Percentiles rank a stretch among this genome's conserved stretches.
phyloP scores from a whole-genome alignment of 1,284 basidiomycete genomes.

The Cryptococcus sp. region DNA sequence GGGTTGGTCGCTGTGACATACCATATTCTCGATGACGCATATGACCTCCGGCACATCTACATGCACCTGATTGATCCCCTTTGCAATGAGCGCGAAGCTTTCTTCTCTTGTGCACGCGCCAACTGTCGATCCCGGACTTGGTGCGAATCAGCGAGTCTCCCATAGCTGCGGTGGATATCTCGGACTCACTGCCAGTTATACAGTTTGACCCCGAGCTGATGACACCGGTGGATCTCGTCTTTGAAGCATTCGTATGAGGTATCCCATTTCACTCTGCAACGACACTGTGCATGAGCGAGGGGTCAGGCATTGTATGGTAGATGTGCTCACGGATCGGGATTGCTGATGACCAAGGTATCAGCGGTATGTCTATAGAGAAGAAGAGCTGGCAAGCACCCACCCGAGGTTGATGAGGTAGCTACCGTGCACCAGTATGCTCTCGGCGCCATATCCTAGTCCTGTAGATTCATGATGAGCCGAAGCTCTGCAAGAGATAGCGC shows the following conservation, averaged over 20 bases:
- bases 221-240: conserved; percentile 79
- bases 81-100: conserved; percentile 68
- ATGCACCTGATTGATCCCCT: conserved; percentile 75
- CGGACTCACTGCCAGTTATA: conserved; percentile 81
- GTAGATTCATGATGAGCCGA: neutral
- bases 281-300: neutral
- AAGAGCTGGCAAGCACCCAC: conserved; percentile 12
- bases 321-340: conserved; percentile 67
- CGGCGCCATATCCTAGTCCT: conserved; percentile 62
- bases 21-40: conserved; percentile 84
- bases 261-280: conserved; percentile 66
- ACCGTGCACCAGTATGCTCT: conserved; percentile 73
- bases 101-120: conserved; percentile 66
- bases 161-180: neutral
- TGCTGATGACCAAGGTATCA: conserved; percentile 41
- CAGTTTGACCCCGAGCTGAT: conserved; percentile 69
- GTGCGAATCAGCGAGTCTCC: neutral
- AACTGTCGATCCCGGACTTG: conserved; percentile 77
- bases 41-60: conserved; percentile 66
- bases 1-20: conserved; percentile 25
- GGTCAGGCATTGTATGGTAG: neutral
- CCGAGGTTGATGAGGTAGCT: conserved; percentile 84
- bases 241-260: conserved; percentile 79
- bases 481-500: neutral
- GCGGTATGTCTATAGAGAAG: too few relatives aligned